Conservation (phyloP, 2,329 filamentous ascomycete genomes). For the Shiraia sp. region DNA sequence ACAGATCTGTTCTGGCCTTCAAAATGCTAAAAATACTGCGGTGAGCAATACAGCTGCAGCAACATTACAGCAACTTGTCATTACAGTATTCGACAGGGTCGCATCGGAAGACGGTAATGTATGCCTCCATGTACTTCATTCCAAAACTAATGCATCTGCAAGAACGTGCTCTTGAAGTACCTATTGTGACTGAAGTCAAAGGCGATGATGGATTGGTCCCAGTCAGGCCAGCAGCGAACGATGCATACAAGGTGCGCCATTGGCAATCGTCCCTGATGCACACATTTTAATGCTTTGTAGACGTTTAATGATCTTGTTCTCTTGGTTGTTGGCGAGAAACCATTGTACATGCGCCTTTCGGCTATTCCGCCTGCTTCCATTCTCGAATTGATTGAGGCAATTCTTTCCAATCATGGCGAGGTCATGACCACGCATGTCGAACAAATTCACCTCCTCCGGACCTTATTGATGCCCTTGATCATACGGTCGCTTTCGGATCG, state of each 20-base stretch:
- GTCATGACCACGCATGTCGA: conserved; percentile 80
- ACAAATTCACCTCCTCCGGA: conserved; percentile 76
- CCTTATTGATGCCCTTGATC: conserved; percentile 80
- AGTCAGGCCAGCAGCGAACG: conserved; percentile 76
- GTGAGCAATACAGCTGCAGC: conserved; percentile 95
- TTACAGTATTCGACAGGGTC: conserved; percentile 92
- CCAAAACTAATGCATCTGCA: conserved; percentile 13
- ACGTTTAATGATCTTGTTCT: conserved; percentile 90
- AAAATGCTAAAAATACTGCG: conserved; percentile 88
- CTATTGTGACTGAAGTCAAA: conserved; percentile 68
- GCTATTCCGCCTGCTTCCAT: conserved; percentile 81
- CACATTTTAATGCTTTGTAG: conserved; percentile 43
- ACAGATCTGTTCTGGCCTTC: conserved; percentile 88
- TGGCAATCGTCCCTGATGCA: background rate
- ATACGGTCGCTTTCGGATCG: conserved; percentile 77
- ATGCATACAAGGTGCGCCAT: conserved; percentile 71
- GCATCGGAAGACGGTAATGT: conserved; percentile 72
- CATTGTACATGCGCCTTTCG: conserved; percentile 79
- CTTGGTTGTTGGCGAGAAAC: conserved; percentile 79
- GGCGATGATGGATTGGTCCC: conserved; percentile 66
- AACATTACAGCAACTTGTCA: conserved; percentile 92
- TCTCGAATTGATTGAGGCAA: conserved; percentile 87
- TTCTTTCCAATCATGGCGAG: conserved; percentile 81
- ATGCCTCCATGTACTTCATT: background rate
- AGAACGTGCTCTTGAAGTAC: conserved; percentile 54